Percentiles rank a stretch among this genome's conserved stretches.
Conservation (phyloP, 1,284 basidiomycete species). For the Gastroboletus turbinatus region DNA sequence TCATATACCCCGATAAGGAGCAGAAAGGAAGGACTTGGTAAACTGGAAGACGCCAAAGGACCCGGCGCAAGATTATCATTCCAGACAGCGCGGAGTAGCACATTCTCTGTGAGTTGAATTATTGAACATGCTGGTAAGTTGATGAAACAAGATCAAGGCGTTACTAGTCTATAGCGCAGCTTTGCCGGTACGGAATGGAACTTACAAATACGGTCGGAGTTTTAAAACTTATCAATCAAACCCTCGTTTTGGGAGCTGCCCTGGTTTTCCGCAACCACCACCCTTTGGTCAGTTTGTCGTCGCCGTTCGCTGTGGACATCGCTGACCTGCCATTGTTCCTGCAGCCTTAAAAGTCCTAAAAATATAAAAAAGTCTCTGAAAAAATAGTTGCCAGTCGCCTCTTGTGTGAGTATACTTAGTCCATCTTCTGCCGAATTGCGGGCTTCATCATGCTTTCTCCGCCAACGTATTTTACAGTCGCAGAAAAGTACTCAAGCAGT, state of each 20-base stretch:
- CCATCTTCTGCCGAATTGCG: conserved; percentile 18
- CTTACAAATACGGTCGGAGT: conserved; percentile 30
- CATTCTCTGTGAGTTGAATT: neutral
- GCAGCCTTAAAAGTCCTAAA: conserved; percentile 42
- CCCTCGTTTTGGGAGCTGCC: conserved; percentile 18
- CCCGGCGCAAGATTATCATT: neutral
- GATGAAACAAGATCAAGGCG: neutral
- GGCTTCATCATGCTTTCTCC: conserved; percentile 18
- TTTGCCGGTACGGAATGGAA: neutral
- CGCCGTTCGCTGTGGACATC: conserved; percentile 1
- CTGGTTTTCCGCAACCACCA: conserved; percentile 39
- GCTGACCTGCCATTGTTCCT: conserved; percentile 25
- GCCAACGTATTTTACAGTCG: conserved; percentile 38
- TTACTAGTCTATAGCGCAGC: neutral
- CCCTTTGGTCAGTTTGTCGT: conserved; percentile 29
- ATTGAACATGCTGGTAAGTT: neutral
- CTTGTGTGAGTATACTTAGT: conserved; percentile 52
- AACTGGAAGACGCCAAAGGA: neutral
- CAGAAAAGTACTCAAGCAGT: conserved; percentile 81
- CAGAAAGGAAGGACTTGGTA: neutral
- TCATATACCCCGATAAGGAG: neutral
- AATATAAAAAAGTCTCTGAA: conserved; percentile 57
- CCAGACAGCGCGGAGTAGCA: neutral
- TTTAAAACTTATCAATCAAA: conserved; percentile 35
- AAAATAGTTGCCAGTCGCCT: conserved; percentile 74